Base-by-base conservation (phyloP, 176 grass and related monocot species). In the Aegilops speltoides region DNA sequence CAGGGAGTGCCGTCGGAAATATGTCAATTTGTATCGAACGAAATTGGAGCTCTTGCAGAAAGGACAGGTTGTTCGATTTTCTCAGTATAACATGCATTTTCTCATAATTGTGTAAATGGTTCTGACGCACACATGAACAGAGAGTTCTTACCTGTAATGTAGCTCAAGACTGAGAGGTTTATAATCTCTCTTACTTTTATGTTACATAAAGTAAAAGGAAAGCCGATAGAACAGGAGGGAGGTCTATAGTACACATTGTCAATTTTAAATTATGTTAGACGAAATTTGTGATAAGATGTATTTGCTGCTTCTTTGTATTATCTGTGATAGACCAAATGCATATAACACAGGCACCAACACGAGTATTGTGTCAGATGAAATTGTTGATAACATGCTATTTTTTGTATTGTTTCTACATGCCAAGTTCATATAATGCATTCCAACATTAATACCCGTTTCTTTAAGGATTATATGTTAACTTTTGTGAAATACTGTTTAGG, bases 11-110 rank as follows among this genome's bases (percentile, higher is more conserved):
- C 87, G 78, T 59, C 83, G 60, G 43, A 92, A 89, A 80, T 98
- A 98, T 61, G 90, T 94, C 52, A 92, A 92, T 82, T 89, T 94
- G 72, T 98, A 98, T 71, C 91, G 82, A 84, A 94, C 52, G 80
- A 98, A 98, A 84, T 82, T 98, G 86, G 91, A 98, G 73, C 68
- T 95, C 34, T 80, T 98, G 64, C 96, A 98, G 79, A 89, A 95
- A 89, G 93, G 91, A 59, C 96, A 94, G 93, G 96, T 95, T 33
- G 36, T 82, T 29, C 64, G 37, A 34, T 56, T 57, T 68, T 67
- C 72, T 85, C 4, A 24, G 22, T 12, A 77, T 52, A 50, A 13
- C 34, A 61, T 68, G 26, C 26, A 37, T 84, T 87, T 80, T 48
- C 41, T 81, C 6, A 23, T 87, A 60, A 67, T 7, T 4, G 29